phyloP scores from a whole-genome alignment of 208 protist species.

The Blechomonas ayalai region DNA sequence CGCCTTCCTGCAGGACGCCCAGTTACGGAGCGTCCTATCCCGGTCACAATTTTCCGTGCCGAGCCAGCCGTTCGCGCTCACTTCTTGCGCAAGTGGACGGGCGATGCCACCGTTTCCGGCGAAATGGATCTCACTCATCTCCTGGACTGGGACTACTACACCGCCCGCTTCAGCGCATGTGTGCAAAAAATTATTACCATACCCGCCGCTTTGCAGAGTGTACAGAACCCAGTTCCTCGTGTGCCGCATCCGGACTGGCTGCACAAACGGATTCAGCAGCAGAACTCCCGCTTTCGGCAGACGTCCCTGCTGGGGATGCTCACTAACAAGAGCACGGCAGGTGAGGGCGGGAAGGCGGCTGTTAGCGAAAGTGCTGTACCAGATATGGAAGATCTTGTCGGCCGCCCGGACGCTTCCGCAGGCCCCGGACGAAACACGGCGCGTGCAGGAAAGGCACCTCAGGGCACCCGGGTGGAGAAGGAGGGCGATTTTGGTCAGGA shows the following conservation, averaged over 20 bases:
- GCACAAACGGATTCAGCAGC: slow-evolving; percentile 80
- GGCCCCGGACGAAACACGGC: too few species aligned
- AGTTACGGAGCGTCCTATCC: slow-evolving; percentile 98
- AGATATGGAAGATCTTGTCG: slow-evolving; percentile 5
- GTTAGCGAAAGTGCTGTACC: neutral
- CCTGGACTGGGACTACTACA: slow-evolving; percentile 99
- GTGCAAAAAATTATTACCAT: slow-evolving; percentile 99
- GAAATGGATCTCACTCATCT: slow-evolving; percentile 86
- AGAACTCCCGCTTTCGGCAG: slow-evolving; percentile 74
- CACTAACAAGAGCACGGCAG: slow-evolving; percentile 14
- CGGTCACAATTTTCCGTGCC: slow-evolving; percentile 95
- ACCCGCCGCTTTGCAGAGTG: slow-evolving; percentile 95
- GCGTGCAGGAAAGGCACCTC: too few species aligned
- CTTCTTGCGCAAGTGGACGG: slow-evolving; percentile 96
- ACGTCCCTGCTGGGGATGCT: slow-evolving; percentile 59
- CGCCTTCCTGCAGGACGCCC: slow-evolving; percentile 91
- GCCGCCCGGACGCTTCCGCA: neutral
- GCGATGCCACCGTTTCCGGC: slow-evolving; percentile 48
- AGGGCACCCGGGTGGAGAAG: neutral
- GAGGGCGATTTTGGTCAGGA: slow-evolving; percentile 7
- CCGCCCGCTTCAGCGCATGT: slow-evolving; percentile 89
- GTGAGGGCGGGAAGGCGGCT: neutral
- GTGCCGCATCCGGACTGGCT: slow-evolving; percentile 98
- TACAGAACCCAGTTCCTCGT: slow-evolving; percentile 96
- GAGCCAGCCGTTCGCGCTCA: slow-evolving; percentile 80